phyloP scores from a whole-genome alignment of 2,329 filamentous ascomycete genomes.

The Dactylellina drechsleri region DNA sequence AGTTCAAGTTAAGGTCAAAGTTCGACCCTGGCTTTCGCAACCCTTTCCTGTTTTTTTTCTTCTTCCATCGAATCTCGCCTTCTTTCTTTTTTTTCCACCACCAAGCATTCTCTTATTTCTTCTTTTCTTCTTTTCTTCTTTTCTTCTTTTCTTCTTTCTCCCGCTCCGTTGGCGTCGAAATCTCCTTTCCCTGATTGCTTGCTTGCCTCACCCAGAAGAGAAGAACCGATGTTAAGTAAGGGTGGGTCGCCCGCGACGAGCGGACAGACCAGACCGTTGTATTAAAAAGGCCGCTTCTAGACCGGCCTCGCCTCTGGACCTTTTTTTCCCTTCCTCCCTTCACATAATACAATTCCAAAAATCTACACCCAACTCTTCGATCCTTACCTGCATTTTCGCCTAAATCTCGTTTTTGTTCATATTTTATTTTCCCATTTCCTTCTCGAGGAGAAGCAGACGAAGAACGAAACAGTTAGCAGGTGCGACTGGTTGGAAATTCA shows the following conservation, averaged over 20 bases:
- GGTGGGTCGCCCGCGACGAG: constrained; percentile 19
- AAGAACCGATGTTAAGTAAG: too few species aligned
- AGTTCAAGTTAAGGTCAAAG: too few species aligned
- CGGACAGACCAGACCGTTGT: constrained; percentile 24
- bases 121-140: not conserved
- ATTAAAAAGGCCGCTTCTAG: constrained; percentile 55
- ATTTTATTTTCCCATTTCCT: not conserved
- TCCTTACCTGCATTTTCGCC: constrained; percentile 18
- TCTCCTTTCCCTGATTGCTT: constrained; percentile 49
- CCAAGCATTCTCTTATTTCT: not conserved
- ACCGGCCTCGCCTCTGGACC: constrained; percentile 53
- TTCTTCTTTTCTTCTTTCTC: constrained; percentile 4
- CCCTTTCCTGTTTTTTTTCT: constrained; percentile 20
- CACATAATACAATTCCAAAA: constrained; percentile 19
- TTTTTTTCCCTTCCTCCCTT: constrained; percentile 26
- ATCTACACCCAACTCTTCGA: constrained; percentile 3
- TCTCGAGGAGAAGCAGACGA: not conserved
- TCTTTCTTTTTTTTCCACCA: constrained; percentile 7
- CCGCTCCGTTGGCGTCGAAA: constrained; percentile 54
- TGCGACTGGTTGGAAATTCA: constrained; percentile 1
- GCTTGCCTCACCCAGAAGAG: constrained; percentile 4
- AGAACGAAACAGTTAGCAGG: not conserved
- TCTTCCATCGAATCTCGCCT: not conserved
- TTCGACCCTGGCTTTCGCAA: constrained; percentile 26
- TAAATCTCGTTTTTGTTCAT: constrained; percentile 9